These are phyloP conservation scores for sweet orange (Citrus sinensis) DNA, from an alignment of 345 rosid species.

Conservation along the genomic window DVS_A1.0 CM039163.1:40742501-40743000, in stretches of 20 bases:
- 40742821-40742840: background rate
- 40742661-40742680: background rate
- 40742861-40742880: conserved; percentile 79
- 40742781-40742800: background rate
- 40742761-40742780: background rate
- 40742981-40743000: conserved; percentile 62
- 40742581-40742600: background rate
- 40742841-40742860: background rate
- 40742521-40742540: background rate
- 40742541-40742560: background rate
- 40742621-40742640: too few species aligned
- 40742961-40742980: conserved; percentile 93
- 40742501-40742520: background rate
- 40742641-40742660: background rate
- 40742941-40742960: conserved; percentile 89
- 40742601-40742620: background rate
- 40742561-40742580: background rate
- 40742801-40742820: background rate
- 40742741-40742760: background rate
- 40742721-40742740: background rate
- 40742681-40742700: background rate
- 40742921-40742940: conserved; percentile 87
- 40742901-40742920: conserved; percentile 84
- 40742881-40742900: conserved; percentile 90
- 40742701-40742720: background rate